phyloP scores from a whole-genome alignment of 202 grass and related monocot species.

The Thinopyrum obtusiflorum region DNA sequence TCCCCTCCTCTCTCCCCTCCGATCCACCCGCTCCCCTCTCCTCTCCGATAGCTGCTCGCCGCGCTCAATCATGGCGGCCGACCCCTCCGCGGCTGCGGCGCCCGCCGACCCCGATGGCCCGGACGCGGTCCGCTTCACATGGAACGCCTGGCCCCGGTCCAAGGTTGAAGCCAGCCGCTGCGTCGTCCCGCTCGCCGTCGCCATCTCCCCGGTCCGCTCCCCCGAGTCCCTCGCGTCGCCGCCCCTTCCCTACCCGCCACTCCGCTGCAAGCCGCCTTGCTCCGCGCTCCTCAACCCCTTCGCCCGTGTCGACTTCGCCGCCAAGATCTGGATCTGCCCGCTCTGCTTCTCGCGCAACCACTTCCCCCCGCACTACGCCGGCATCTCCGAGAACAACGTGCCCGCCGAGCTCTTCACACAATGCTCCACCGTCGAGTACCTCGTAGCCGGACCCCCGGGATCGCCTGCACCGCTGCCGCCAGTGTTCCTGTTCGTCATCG shows the following conservation, averaged over 20 bases:
- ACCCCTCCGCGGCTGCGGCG: conserved; percentile 36
- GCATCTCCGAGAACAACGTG: conserved; percentile 79
- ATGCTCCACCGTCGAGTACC: conserved; percentile 89
- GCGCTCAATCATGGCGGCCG: conserved; percentile 58
- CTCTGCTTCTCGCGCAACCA: conserved; percentile 90
- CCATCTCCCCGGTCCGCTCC: conserved; percentile 56
- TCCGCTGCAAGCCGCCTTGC: conserved; percentile 83
- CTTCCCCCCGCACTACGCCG: conserved; percentile 87
- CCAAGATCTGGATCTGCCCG: conserved; percentile 98
- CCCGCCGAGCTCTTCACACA: conserved; percentile 85
- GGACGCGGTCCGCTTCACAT: conserved; percentile 81
- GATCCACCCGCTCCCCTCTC: conserved; percentile 23
- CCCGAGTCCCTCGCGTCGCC: conserved; percentile 49
- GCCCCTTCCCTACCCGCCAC: conserved; percentile 66
- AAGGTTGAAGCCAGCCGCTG: conserved; percentile 97
- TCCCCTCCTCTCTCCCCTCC: background rate
- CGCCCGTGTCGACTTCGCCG: conserved; percentile 84
- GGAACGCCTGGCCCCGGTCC: conserved; percentile 85
- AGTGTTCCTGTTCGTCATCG: conserved; percentile 92
- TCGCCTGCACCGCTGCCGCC: conserved; percentile 47
- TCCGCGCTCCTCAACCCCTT: conserved; percentile 71
- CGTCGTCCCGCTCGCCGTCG: conserved; percentile 81
- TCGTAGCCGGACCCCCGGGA: conserved; percentile 42
- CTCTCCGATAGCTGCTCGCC: conserved; percentile 12
- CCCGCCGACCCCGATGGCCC: conserved; percentile 68